A percentile compares a stretch with the other conserved stretches of the same genome.
These are phyloP conservation scores for Phialocephala subalpina DNA, from an alignment of 2,329 filamentous ascomycete genomes.

Conservation along the genomic window DNA sequence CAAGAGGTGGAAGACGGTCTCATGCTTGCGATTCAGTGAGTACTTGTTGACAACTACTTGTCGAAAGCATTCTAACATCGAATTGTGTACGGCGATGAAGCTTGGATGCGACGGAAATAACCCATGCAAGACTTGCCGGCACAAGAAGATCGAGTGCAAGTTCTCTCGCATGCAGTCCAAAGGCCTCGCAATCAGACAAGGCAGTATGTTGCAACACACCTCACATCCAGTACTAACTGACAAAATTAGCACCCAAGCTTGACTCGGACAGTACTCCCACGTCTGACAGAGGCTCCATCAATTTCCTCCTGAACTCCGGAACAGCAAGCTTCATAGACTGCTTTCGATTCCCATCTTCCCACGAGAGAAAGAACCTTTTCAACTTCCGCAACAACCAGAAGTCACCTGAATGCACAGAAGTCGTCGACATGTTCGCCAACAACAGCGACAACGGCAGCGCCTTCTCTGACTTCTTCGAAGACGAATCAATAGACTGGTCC, in stretches of 20 bases:
- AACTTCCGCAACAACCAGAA: slow-evolving; percentile 46
- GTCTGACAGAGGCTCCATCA: slow-evolving; percentile 54
- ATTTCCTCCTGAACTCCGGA: slow-evolving; percentile 54
- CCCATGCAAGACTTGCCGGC: slow-evolving; percentile 53
- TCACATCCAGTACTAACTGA: background rate
- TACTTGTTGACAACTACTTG: slow-evolving; percentile 12
- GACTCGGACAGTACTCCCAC: slow-evolving; percentile 41
- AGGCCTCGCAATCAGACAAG: slow-evolving; percentile 21
- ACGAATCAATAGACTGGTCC: slow-evolving; percentile 32
- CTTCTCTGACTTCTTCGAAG: slow-evolving; percentile 32
- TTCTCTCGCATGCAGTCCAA: slow-evolving; percentile 31
- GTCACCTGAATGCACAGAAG: slow-evolving; percentile 31
- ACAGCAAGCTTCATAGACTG: slow-evolving; percentile 54
- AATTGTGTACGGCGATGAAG: slow-evolving; percentile 55
- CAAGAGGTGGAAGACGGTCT: slow-evolving; percentile 52
- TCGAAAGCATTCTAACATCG: slow-evolving; percentile 13
- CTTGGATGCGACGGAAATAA: slow-evolving; percentile 53
- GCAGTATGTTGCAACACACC: slow-evolving; percentile 20
- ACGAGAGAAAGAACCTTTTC: slow-evolving; percentile 47
- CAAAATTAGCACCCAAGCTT: slow-evolving; percentile 14
- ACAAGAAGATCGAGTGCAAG: slow-evolving; percentile 50
- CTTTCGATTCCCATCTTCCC: slow-evolving; percentile 51
- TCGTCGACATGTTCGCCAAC: slow-evolving; percentile 28
- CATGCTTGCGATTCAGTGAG: slow-evolving; percentile 56
- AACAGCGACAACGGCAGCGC: slow-evolving; percentile 28